Base-by-base conservation (phyloP, 371 early-diverging fungal species). In the Mortierella sp. region DNA sequence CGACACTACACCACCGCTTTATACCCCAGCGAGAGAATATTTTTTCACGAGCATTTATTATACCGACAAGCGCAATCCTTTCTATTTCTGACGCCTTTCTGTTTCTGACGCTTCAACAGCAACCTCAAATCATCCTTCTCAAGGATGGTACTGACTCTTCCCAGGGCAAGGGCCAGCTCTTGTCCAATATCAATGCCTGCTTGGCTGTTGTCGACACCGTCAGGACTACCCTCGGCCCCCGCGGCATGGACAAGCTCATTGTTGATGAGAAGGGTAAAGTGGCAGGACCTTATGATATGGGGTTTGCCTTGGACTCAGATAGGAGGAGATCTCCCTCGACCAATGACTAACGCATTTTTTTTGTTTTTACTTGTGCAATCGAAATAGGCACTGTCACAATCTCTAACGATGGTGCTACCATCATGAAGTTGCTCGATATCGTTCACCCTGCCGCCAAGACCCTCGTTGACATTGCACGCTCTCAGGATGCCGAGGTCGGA, bases 331-430 rank as follows among this genome's bases (percentile, higher is more conserved):
- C 9, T 24, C 5, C 37, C 67, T 40, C 37, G 21, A 34, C 16
- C 9, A 16, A 21, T 34, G 34, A 31, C 64, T 37, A 24, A 53
- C 69, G 2, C 1, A 53, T 72, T 4, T 26, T 5, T 61, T 34
- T 61, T 28, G 28, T 57, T 31, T 34, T 61, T 19, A 34, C 3
- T 5, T 34, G 34, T 3, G 26, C 14, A 34, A 61, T 34, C 19
- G 50, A 34, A 54, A 54, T 79, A 95, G 95, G 96, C 67, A 91
- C 96, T 72, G 98, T 98, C 48, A 97, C 99, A 21, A 99, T 99
- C 83, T 99, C 99, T 40, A 99, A 99, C 91, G 99, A 99, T 90
- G 99, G 99, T 78, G 99, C 99, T 28, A 99, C 99, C 54, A 99
- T 99, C 86, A 92, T 99, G 94, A 97, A 97, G 89, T 92, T 98